Conservation (phyloP, 2,329 filamentous ascomycete species). For the Bipolaris sorokiniana region DNA sequence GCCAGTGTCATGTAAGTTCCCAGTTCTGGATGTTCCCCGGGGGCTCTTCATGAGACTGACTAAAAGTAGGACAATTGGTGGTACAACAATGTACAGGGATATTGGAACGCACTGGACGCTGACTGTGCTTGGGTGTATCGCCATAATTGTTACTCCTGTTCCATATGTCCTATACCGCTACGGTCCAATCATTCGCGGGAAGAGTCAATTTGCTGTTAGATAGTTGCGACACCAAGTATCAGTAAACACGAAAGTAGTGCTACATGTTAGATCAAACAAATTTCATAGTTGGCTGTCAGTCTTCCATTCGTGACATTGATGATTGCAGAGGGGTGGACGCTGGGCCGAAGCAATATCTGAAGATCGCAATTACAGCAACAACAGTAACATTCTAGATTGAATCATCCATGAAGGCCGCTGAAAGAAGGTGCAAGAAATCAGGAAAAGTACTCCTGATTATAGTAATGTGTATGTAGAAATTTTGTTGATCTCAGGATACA, state of each 20-base stretch:
- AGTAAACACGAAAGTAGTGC: no score
- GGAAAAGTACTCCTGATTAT: no score
- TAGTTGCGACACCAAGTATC: no score
- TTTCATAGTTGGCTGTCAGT: background rate
- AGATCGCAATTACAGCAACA: no score
- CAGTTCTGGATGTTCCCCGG: background rate
- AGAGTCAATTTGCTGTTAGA: background rate
- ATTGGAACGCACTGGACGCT: background rate
- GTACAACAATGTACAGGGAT: background rate
- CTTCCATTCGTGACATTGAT: background rate
- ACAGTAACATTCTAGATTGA: no score
- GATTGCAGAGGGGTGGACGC: no score
- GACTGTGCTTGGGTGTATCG: background rate
- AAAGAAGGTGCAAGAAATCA: no score
- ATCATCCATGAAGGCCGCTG: no score
- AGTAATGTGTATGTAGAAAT: no score
- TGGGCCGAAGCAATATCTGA: no score
- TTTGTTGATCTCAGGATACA: background rate
- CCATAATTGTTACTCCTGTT: background rate
- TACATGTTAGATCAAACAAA: no score
- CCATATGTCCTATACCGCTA: background rate
- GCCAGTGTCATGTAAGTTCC: background rate
- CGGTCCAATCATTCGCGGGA: background rate
- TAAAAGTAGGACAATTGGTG: background rate
- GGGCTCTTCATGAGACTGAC: background rate